These are phyloP conservation scores for Boletus rubropictus DNA, from an alignment of 768 basidiomycete genomes.

Conservation along the genomic window DNA sequence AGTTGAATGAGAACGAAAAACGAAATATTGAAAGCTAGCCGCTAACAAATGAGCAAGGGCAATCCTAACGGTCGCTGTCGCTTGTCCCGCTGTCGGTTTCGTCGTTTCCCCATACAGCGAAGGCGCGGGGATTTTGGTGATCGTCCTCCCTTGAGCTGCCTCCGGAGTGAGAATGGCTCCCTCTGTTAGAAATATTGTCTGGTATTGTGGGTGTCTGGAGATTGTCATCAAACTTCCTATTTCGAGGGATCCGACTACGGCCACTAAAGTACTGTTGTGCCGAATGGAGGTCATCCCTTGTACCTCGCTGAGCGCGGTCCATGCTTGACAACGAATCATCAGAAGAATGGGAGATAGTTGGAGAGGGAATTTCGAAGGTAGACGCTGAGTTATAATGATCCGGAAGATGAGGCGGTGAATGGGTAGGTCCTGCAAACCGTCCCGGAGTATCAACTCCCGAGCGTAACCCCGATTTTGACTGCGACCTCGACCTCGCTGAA, in stretches of 20 bases:
- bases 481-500: slow-evolving; percentile 30
- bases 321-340: slow-evolving; percentile 31
- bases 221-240: slow-evolving; percentile 54
- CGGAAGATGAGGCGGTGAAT: slow-evolving; percentile 38
- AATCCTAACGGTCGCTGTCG: slow-evolving; percentile 48
- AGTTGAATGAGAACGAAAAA: slow-evolving; percentile 3
- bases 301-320: slow-evolving; percentile 40
- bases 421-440: slow-evolving; percentile 49
- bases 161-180: slow-evolving; percentile 8
- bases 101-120: slow-evolving; percentile 85
- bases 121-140: slow-evolving; percentile 45
- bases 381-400: slow-evolving; percentile 28
- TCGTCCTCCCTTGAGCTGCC: slow-evolving; percentile 18
- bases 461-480: slow-evolving; percentile 33
- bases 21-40: not conserved
- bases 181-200: slow-evolving; percentile 22
- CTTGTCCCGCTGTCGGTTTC: slow-evolving; percentile 84
- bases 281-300: slow-evolving; percentile 49
- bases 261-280: slow-evolving; percentile 34
- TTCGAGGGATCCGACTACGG: slow-evolving; percentile 55
- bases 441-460: slow-evolving; percentile 64
- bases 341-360: slow-evolving; percentile 38
- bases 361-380: slow-evolving; percentile 26
- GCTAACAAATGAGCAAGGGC: not conserved
- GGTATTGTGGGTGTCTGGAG: slow-evolving; percentile 58